Evolutionary conservation across 805 yeast genomes (phyloP), one percentile per base, ranked within the genome.

Genomic region (Huiozyma sinensis): DNA sequence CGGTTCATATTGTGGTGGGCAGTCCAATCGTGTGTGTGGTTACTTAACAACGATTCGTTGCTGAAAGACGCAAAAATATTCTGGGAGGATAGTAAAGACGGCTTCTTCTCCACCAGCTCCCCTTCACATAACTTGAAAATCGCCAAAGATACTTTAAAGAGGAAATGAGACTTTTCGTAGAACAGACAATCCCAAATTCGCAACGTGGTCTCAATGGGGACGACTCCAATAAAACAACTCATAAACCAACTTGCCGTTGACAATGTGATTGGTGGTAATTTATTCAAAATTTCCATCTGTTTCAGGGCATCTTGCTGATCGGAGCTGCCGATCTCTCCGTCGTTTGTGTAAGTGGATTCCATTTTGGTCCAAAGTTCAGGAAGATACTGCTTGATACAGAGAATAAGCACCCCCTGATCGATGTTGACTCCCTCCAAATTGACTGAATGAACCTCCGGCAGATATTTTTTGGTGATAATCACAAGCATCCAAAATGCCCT

Each of bases 221-320:
- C 65, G 0, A 81, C 79, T 0, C 95, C 95, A 35, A 92, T 87
- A 63, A 84, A 92, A 12, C 86, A 76, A 53, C 96, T 84, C 97
- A 92, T 90, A 60, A 92, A 92, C 98, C 98, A 92, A 44, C 95
- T 80, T 0, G 97, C 89, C 0, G 97, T 90, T 49, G 95, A 90
- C 38, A 92, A 70, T 1, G 95, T 83, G 6, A 92, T 76, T 2
- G 97, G 95, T 1, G 98, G 97, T 38, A 89, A 65, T 52, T 81
- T 79, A 10, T 77, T 70, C 34, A 90, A 69, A 46, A 83, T 77
- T 53, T 73, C 70, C 30, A 65, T 55, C n/a, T 33, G 34, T 29
- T 35, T 43, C 5, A 42, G 42, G 30, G 27, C 13, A 32, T 36
- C 39, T 35, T 43, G 41, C 27, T 33, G 34, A 10, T 39, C 38